Percentiles rank a stretch among this genome's conserved stretches.
These are phyloP conservation scores for Nakazawaea holstii DNA, from an alignment of 805 yeast species.

Conservation along the genomic window DNA sequence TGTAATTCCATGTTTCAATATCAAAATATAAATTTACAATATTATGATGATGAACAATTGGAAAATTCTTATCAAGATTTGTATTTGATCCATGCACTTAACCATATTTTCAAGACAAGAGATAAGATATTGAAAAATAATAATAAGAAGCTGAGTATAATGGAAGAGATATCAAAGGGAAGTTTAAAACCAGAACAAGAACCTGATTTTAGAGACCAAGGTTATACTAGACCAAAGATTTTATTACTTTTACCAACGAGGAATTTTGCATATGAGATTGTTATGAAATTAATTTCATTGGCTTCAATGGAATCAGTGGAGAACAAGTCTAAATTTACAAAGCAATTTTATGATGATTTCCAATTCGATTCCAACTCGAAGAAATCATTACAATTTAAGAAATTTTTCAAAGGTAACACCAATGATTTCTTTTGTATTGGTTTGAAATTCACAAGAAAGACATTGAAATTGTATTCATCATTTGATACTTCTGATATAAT, in stretches of 20 bases:
- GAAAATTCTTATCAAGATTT: slow-evolving; percentile 45
- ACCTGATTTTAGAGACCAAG: slow-evolving; percentile 82
- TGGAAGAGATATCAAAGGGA: slow-evolving; percentile 31
- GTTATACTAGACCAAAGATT: slow-evolving; percentile 90
- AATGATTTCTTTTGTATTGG: slow-evolving; percentile 91
- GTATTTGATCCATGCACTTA: slow-evolving; percentile 66
- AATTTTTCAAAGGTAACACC: slow-evolving; percentile 80
- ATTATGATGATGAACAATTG: slow-evolving; percentile 39
- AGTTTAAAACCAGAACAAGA: slow-evolving; percentile 24
- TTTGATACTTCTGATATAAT: slow-evolving; percentile 83
- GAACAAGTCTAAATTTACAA: slow-evolving; percentile 67
- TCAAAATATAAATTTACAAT: slow-evolving; percentile 59
- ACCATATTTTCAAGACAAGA: slow-evolving; percentile 83
- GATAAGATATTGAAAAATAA: slow-evolving; percentile 80
- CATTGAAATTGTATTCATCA: slow-evolving; percentile 77
- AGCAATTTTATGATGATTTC: slow-evolving; percentile 56
- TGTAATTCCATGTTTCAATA: slow-evolving; percentile 68
- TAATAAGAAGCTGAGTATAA: slow-evolving; percentile 40
- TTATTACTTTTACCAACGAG: slow-evolving; percentile 81
- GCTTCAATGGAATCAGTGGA: slow-evolving; percentile 75
- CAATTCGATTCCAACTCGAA: slow-evolving; percentile 28
- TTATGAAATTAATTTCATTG: slow-evolving; percentile 52
- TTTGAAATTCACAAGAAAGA: slow-evolving; percentile 82
- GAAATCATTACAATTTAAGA: slow-evolving; percentile 82
- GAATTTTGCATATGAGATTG: slow-evolving; percentile 65